A percentile compares a stretch with the other conserved stretches of the same genome.
Evolutionary conservation across 2,329 filamentous ascomycete species (phyloP).

Genomic region (Penicillium sumatraense): DNA sequence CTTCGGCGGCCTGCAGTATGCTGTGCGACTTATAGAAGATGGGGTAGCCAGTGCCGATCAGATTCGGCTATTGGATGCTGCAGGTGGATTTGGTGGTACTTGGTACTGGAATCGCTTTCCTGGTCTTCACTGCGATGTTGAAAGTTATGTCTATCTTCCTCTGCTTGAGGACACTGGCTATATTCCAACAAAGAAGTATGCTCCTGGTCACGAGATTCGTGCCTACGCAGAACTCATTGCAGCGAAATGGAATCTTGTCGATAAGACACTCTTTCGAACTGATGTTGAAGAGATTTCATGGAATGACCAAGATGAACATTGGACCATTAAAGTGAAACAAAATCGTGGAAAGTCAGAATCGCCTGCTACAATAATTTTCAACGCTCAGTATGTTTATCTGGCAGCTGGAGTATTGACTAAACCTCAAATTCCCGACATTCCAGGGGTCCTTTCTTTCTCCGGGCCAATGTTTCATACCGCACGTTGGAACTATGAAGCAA

Average conservation of each 20-base stretch:
- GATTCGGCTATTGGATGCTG: constrained; percentile 25
- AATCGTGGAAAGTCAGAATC: not conserved
- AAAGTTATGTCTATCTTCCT: constrained; percentile 62
- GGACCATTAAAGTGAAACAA: not conserved
- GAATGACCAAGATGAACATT: not conserved
- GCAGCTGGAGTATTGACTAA: not conserved
- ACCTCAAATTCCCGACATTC: constrained; percentile 29
- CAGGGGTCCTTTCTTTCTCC: constrained; percentile 13
- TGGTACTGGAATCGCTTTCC: constrained; percentile 51
- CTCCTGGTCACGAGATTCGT: constrained; percentile 46
- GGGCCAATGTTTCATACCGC: constrained; percentile 31
- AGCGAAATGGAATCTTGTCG: not conserved
- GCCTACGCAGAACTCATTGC: constrained; percentile 44
- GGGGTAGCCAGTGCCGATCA: constrained; percentile 31
- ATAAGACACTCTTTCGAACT: not conserved
- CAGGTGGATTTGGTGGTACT: constrained; percentile 54
- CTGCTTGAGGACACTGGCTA: constrained; percentile 64
- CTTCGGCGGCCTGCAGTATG: constrained; percentile 49
- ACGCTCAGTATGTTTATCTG: not conserved
- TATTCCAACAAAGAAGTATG: constrained; percentile 58
- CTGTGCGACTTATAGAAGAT: constrained; percentile 44
- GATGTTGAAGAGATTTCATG: not conserved
- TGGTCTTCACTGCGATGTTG: constrained; percentile 59
- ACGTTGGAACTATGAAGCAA: constrained; percentile 35
- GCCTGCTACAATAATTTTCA: not conserved